Percentiles rank a stretch among this genome's conserved stretches.
Conservation (phyloP, 495 filamentous ascomycete species). For the Daldinia decipiens region DNA sequence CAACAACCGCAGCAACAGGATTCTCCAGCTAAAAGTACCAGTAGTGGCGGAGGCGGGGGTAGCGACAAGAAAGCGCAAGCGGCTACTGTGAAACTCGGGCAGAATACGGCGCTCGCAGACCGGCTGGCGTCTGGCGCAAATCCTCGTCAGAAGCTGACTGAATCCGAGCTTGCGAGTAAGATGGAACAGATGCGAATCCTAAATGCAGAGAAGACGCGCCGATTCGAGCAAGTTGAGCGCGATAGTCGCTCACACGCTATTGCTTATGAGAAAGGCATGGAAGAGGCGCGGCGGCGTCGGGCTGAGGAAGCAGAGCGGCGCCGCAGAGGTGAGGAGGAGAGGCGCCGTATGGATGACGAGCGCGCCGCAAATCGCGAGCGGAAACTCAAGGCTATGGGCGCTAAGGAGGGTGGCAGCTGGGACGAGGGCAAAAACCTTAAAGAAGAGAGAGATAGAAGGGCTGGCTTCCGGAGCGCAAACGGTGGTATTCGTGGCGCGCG, state of each 20-base stretch:
- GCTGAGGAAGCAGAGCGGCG: constrained; percentile 55
- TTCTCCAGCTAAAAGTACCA: constrained; percentile 8
- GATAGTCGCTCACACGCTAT: constrained; percentile 62
- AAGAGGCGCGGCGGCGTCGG: constrained; percentile 58
- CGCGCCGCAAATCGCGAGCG: constrained; percentile 59
- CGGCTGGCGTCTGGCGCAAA: constrained; percentile 59
- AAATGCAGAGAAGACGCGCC: constrained; percentile 57
- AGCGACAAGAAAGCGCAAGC: constrained; percentile 20
- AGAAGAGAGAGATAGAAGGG: constrained; percentile 45
- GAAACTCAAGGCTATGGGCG: constrained; percentile 59
- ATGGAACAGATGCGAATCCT: constrained; percentile 63
- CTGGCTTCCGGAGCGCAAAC: constrained; percentile 54
- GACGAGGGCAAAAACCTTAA: constrained; percentile 57
- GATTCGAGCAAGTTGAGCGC: constrained; percentile 61
- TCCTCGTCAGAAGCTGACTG: constrained; percentile 63
- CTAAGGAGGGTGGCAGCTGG: constrained; percentile 57
- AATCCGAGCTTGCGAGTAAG: constrained; percentile 61
- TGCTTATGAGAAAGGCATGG: constrained; percentile 62
- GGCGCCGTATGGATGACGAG: constrained; percentile 60
- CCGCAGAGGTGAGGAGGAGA: constrained; percentile 53
- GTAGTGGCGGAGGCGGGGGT: neutral
- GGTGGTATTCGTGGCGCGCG: constrained; percentile 54
- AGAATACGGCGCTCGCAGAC: constrained; percentile 50
- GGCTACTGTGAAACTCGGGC: constrained; percentile 38
- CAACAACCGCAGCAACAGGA: constrained; percentile 20